Evolutionary conservation across 2,329 filamentous ascomycete genomes (phyloP).

Genomic region (Aspergillus hortae): DNA sequence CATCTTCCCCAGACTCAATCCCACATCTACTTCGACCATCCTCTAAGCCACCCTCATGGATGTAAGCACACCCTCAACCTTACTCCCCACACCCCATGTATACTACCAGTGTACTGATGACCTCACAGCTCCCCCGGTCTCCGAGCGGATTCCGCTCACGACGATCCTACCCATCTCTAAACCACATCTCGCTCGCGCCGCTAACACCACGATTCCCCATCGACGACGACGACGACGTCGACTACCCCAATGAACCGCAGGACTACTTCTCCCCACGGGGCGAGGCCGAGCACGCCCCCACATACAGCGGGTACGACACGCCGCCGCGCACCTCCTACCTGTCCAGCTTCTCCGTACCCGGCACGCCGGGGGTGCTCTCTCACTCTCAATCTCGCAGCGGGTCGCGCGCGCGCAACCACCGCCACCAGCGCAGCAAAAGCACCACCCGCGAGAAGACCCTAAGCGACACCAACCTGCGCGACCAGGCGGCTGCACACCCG

Average conservation of each 20-base stretch:
- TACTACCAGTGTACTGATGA: conserved; percentile 13
- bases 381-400: conserved; percentile 41
- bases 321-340: conserved; percentile 37
- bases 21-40: too few relatives aligned
- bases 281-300: conserved; percentile 4
- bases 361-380: conserved; percentile 41
- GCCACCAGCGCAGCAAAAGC: conserved; percentile 30
- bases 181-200: conserved; percentile 59
- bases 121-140: conserved; percentile 20
- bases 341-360: conserved; percentile 40
- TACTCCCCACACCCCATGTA: not conserved
- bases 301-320: conserved; percentile 19
- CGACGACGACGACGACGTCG: conserved; percentile 43
- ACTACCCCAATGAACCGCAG: conserved; percentile 16
- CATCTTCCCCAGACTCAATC: too few relatives aligned
- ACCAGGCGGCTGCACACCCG: conserved; percentile 22
- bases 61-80: conserved; percentile 12
- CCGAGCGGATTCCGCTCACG: conserved; percentile 37
- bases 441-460: conserved; percentile 26
- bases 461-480: conserved; percentile 36
- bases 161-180: conserved; percentile 58
- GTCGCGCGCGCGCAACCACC: conserved; percentile 33
- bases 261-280: conserved; percentile 30
- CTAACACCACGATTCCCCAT: conserved; percentile 54
- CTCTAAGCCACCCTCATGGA: conserved; percentile 15